A percentile compares a stretch with the other conserved stretches of the same genome.
Conservation (phyloP, 1,284 basidiomycete genomes). For the Golubevia sp. region DNA sequence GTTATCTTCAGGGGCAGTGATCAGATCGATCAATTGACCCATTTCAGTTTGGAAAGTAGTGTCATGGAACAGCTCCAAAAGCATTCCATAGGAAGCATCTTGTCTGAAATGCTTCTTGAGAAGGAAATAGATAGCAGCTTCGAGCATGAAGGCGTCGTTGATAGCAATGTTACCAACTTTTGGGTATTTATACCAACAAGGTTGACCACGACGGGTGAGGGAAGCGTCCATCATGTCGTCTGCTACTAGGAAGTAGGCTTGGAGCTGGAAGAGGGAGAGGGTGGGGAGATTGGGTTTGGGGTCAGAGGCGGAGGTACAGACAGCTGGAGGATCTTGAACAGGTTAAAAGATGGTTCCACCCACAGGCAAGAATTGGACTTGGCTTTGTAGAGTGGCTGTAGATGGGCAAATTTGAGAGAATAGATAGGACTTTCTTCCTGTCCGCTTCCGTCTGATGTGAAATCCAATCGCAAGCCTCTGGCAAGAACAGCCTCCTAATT, state of each 20-base stretch:
- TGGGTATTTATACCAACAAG: slow-evolving; percentile 80
- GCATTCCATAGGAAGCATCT: slow-evolving; percentile 81
- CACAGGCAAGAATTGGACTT: too few species aligned
- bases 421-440: too few species aligned
- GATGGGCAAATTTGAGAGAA: too few species aligned
- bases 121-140: slow-evolving; percentile 87
- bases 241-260: slow-evolving; percentile 96
- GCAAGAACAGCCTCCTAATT: too few species aligned
- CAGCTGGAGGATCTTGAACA: too few species aligned
- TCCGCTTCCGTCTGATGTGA: too few species aligned
- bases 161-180: slow-evolving; percentile 83
- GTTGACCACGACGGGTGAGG: slow-evolving; percentile 94
- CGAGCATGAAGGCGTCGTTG: slow-evolving; percentile 97
- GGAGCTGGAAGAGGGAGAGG: slow-evolving; percentile 71
- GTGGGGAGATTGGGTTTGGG: neutral
- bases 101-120: slow-evolving; percentile 85
- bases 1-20: slow-evolving; percentile 87
- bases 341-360: too few species aligned
- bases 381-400: too few species aligned
- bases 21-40: slow-evolving; percentile 91
- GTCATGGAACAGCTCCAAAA: slow-evolving; percentile 90
- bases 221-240: slow-evolving; percentile 98
- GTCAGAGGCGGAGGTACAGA: neutral
- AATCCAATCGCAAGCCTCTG: too few species aligned
- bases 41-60: slow-evolving; percentile 92